Conservation (phyloP, 2,329 filamentous ascomycete genomes). For the Alternaria hordeiaustralica region DNA sequence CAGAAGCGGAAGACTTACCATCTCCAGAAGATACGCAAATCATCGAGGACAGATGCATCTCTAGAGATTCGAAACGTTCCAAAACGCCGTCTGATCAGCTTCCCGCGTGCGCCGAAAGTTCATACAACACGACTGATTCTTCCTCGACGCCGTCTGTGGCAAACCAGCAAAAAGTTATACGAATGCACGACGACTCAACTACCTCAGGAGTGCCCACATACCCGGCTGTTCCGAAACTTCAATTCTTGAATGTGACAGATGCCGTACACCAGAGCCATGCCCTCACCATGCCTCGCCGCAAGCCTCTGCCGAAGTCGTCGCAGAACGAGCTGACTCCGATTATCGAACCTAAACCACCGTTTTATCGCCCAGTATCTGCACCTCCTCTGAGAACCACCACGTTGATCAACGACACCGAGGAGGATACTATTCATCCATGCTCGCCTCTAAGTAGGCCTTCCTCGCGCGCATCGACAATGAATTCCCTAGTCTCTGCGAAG, state of each 20-base stretch:
- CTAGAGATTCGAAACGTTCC: background rate
- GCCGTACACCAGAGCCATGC: background rate
- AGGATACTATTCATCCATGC: background rate
- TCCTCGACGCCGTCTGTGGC: background rate
- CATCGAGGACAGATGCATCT: background rate
- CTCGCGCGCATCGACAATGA: slow-evolving; percentile 10
- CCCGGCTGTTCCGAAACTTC: background rate
- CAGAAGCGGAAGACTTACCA: background rate
- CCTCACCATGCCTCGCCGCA: background rate
- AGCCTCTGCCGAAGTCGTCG: background rate
- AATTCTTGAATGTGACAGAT: background rate
- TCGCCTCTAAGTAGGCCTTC: background rate
- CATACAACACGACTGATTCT: background rate
- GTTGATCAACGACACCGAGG: background rate
- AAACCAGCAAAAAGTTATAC: background rate
- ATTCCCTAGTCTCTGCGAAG: slow-evolving; percentile 1
- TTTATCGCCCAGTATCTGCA: background rate
- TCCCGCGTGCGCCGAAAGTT: background rate
- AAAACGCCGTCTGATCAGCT: background rate
- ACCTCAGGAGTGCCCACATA: background rate
- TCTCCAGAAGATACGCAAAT: background rate
- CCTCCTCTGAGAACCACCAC: background rate
- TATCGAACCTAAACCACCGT: background rate
- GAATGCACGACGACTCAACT: background rate
- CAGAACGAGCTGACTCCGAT: background rate